Conservation (phyloP, 73 alveolate species). For the Tetrahymena elliotti region DNA sequence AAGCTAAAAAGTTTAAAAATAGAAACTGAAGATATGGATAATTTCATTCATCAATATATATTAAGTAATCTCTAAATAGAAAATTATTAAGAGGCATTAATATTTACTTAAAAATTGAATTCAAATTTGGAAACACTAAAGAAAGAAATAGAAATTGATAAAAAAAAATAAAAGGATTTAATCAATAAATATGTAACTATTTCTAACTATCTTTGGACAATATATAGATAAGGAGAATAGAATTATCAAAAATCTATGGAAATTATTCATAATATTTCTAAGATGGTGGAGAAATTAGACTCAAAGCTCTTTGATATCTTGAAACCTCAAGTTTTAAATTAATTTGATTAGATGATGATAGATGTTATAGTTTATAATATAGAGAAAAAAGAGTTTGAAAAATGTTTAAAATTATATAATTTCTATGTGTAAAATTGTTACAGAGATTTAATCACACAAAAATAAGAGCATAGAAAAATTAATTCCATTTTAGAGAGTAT, state of each 20-base stretch:
- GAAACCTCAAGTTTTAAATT: neutral
- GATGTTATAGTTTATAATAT: neutral
- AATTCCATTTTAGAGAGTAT: neutral
- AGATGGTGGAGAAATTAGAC: neutral
- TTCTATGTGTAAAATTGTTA: neutral
- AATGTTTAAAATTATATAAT: neutral
- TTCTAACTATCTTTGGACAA: neutral
- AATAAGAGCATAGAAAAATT: neutral
- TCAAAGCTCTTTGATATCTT: neutral
- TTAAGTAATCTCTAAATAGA: neutral
- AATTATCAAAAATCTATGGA: neutral
- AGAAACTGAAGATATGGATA: neutral
- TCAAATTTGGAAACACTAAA: neutral
- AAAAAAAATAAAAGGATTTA: neutral
- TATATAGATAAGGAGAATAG: neutral
- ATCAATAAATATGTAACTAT: neutral
- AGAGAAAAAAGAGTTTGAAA: neutral
- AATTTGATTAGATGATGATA: neutral
- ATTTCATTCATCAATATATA: neutral
- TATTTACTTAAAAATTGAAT: neutral
- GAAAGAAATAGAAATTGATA: neutral
- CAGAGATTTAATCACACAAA: neutral
- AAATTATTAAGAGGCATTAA: neutral
- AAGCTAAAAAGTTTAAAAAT: neutral
- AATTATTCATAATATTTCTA: neutral